Evolutionary conservation across 441 rosid genomes (phyloP), one percentile per base, ranked within the genome.

Genomic region (Daphne laureola): DNA sequence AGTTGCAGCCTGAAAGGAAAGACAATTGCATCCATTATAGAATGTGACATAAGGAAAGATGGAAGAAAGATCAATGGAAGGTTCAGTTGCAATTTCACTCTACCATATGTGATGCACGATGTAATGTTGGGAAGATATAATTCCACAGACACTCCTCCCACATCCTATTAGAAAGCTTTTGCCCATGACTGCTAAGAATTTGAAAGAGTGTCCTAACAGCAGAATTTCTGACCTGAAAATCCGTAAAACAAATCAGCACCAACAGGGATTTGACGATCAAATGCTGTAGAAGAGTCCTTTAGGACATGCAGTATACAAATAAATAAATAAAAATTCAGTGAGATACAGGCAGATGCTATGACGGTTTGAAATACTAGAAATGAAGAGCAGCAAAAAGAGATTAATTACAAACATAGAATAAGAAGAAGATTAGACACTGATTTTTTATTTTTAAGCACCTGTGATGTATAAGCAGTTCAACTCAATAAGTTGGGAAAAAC

Each of bases 111-210:
- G 96, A 90, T 61, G 90, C 95, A n/a, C 73, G 78, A 74, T 84
- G 90, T 68, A 94, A 57, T 68, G 83, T 85, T 14, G 98, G 98
- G 68, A 94, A 90, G 61, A 94, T 80, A 76, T 87, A 90, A 67
- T 94, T 88, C 95, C 98, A 86, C 53, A 90, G 92, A 69, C 96
- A 90, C 65, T 94, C 90, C 77, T 90, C 99, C 98, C 99, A 94
- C 96, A 94, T 90, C 72, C 74, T 68, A 73, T 77, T 72, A 26
- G 99, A 84, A 69, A 90, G 90, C 66, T 94, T 94, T 66, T 90
- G 93, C 50, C 97, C 99, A 58, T 94, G 96, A 71, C 94, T 86
- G 63, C 97, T 86, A 66, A 94, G 87, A 73, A 82, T 84, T 73
- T 94, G 99, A 67, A 94, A 94, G 49, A 94, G 87, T 50, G 96